Evolutionary conservation across 2,329 filamentous ascomycete species (phyloP), one percentile per base, ranked within the genome.

Genomic region (Pestalotiopsis sp.): DNA sequence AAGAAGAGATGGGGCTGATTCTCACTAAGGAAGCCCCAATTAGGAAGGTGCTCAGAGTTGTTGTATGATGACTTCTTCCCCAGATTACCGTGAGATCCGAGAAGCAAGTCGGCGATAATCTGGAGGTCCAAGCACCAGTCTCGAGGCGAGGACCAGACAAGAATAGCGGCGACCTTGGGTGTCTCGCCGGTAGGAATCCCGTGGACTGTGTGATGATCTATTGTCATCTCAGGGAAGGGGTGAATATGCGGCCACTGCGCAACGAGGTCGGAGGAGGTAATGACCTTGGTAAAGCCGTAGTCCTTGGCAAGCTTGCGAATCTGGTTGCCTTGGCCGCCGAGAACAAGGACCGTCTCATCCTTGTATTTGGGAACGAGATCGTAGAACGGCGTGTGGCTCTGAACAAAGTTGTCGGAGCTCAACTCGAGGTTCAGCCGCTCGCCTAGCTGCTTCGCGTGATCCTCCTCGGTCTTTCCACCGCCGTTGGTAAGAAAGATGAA

Each of bases 401-500:
- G 92, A 12, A 94, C 85, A 71, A 93, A 90, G 65, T 80, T 78
- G n/a, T 69, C 63, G 7, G 71, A 58, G 27, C 73, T 68, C 7
- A 87, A 84, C 45, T 87, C 82, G 45, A 94, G 82, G 2, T 69
- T 71, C 4, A 80, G 73, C 68, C 87, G 87, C 41, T 83, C 74
- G 65, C 85, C 87, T 31, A 93, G 83, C 70, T 90, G 87, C 17
- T 82, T 82, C 41, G 91, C 87, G 62, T 91, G 86, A 66, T 88
- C 86, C 1, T 82, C 81, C 77, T 94, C 91, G 67, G 87, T 87
- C 73, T 88, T 89, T 58, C 91, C 92, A 60, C 92, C 92, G 72
- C 91, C 91, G 78, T 93, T 94, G 68, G 91, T 93, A 66, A 93
- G 84, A 61, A 93, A 86, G 74, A 93, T 91, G 82, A 91, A 93